A percentile compares a stretch with the other conserved stretches of the same genome.
phyloP scores from a whole-genome alignment of 768 basidiomycete species.

The Mycena amicta region DNA sequence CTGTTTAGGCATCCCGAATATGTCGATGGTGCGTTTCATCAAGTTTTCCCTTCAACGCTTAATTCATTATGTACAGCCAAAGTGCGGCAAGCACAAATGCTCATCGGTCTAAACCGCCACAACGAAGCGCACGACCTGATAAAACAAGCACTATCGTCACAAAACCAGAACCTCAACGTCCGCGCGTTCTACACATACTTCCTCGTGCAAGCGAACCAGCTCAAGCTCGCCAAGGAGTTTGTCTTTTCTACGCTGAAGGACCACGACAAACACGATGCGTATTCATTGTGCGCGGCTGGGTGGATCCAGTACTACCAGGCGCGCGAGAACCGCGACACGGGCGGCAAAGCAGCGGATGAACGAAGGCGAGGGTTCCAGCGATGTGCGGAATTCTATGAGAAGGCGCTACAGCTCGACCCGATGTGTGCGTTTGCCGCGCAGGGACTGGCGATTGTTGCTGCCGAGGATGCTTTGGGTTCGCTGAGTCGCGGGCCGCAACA shows the following conservation, averaged over 20 bases:
- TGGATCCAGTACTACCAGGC: conserved; percentile 86
- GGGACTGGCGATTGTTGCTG: conserved; percentile 91
- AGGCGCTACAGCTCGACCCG: conserved; percentile 83
- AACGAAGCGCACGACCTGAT: conserved; percentile 86
- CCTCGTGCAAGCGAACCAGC: conserved; percentile 75
- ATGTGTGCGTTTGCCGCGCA: conserved; percentile 92
- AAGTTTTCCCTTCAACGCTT: not conserved
- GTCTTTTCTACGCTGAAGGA: conserved; percentile 88
- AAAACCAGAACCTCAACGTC: conserved; percentile 78
- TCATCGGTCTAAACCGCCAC: conserved; percentile 64
- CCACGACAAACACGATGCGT: conserved; percentile 84
- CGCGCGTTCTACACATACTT: conserved; percentile 94
- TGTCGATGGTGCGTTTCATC: conserved; percentile 76
- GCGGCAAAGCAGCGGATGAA: conserved; percentile 61
- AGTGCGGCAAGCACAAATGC: conserved; percentile 85
- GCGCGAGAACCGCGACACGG: conserved; percentile 77
- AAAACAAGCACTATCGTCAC: conserved; percentile 85
- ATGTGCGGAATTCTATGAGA: conserved; percentile 90
- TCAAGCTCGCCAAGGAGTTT: conserved; percentile 81
- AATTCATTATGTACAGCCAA: conserved; percentile 62
- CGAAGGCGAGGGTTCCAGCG: conserved; percentile 77
- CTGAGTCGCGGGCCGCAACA: conserved; percentile 55
- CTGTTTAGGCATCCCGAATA: conserved; percentile 93
- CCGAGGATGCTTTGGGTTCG: conserved; percentile 85
- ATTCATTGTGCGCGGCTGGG: conserved; percentile 87